Percentiles rank a stretch among this genome's conserved stretches.
Evolutionary conservation across 768 basidiomycete species (phyloP).

Genomic region (Dacryopinax spathularia): DNA sequence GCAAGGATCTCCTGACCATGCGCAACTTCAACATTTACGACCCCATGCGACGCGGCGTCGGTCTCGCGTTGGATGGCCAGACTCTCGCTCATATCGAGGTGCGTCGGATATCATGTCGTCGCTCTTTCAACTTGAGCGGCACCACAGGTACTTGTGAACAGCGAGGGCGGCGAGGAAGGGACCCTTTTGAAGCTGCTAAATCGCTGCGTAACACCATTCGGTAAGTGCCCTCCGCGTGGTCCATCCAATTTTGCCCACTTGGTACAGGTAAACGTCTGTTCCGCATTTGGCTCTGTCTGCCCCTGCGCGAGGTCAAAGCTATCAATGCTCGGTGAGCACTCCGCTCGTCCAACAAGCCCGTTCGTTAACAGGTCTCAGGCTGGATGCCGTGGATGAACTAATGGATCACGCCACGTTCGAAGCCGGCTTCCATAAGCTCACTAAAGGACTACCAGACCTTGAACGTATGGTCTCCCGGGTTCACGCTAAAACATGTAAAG

Average conservation of each 20-base stretch:
- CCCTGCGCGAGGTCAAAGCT: conserved; percentile 60
- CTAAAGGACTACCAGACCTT: conserved; percentile 76
- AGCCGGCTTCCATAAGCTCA: conserved; percentile 54
- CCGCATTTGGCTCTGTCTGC: conserved; percentile 92
- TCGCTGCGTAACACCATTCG: conserved; percentile 83
- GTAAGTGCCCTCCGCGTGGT: conserved; percentile 28
- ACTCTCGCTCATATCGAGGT: conserved; percentile 92
- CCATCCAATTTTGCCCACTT: neutral
- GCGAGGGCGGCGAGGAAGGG: conserved; percentile 85
- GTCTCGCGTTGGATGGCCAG: conserved; percentile 81
- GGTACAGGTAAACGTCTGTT: conserved; percentile 77
- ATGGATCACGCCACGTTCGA: conserved; percentile 68
- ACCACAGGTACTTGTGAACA: conserved; percentile 68
- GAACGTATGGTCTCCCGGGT: conserved; percentile 90
- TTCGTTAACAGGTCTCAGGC: conserved; percentile 30
- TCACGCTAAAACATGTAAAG: conserved; percentile 79
- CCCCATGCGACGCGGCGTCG: conserved; percentile 81
- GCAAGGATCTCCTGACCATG: conserved; percentile 88
- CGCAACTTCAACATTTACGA: conserved; percentile 96
- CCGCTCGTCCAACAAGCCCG: conserved; percentile 7
- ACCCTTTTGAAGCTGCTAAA: conserved; percentile 69
- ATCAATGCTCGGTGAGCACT: conserved; percentile 70
- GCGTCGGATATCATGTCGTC: conserved; percentile 10
- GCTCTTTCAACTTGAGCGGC: neutral
- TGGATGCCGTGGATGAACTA: conserved; percentile 89